Evolutionary conservation across 2,329 filamentous ascomycete genomes (phyloP), one percentile per base, ranked within the genome.

Genomic region (Sphaerostilbella broomeana): DNA sequence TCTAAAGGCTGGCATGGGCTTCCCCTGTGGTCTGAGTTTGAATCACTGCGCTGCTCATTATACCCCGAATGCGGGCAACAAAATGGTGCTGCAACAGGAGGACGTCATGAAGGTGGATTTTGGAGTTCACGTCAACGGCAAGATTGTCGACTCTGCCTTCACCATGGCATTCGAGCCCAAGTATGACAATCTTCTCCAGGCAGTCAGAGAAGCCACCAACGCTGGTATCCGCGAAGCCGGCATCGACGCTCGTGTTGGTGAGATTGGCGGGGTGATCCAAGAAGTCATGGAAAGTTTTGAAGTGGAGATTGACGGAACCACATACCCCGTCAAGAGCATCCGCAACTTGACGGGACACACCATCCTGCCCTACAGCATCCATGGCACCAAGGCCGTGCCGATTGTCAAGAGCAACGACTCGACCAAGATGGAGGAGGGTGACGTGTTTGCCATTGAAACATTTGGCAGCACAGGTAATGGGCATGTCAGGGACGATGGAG

Each of bases 391-490:
- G 73, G 88, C 85, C 50, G 86, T 95, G 36, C 90, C 89, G 0
- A 95, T 95, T 54, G 87, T 95, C 48, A 94, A 94, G 70, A 82
- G 79, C 46, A 77, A 77, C 46, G 86, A 94, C 56, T 79, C 82
- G 60, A 94, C 87, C 37, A 95, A 94, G 73, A 97, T 97, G 90
- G 89, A 95, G 67, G 90, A 95, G 65, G 88, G 88, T 28, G 89
- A 97, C 57, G 81, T 88, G 13, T 97, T 94, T 61, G 89, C 89
- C 48, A 94, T 95, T 52, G 89, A 95, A 69, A 95, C 89, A 0
- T 95, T 95, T 61, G 90, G 89, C 45, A 92, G 84, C 60, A 95
- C 89, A 16, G 90, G 89, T 48, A 89, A 86, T 59, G 89, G 88
- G 49, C 84, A 86, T 57, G 86, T 95, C 41, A 70, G 79, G 49